Conservation (phyloP, 2,329 filamentous ascomycete genomes). For the Orbilia ellipsospora region DNA sequence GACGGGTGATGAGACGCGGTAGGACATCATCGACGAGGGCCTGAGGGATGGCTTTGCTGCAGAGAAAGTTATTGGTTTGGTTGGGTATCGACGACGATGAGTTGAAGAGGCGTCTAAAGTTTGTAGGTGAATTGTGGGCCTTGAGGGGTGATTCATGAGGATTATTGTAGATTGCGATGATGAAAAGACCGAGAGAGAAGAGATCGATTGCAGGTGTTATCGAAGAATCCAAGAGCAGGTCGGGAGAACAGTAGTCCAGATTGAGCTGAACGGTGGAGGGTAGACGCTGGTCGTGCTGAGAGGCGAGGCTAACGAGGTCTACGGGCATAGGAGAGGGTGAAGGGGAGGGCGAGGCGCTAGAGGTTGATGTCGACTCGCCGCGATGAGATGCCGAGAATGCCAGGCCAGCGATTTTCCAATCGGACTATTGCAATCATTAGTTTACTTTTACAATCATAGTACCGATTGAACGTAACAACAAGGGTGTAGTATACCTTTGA, state of each 20-base stretch:
- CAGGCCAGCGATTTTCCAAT: constrained; percentile 98
- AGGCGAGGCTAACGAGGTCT: constrained; percentile 44
- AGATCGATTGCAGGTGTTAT: constrained; percentile 86
- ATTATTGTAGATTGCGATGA: constrained; percentile 92
- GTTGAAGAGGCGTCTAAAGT: constrained; percentile 85
- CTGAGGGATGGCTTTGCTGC: constrained; percentile 79
- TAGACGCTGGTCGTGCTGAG: constrained; percentile 82
- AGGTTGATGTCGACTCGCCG: constrained; percentile 74
- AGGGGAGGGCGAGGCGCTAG: constrained; percentile 75
- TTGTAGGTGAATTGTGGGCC: constrained; percentile 79
- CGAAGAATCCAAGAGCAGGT: constrained; percentile 92
- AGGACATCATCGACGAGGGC: constrained; percentile 81
- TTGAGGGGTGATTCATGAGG: constrained; percentile 89
- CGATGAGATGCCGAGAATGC: constrained; percentile 84
- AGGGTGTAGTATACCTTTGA: constrained; percentile 71
- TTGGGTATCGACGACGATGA: constrained; percentile 83
- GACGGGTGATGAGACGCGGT: constrained; percentile 84
- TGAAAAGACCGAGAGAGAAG: constrained; percentile 90
- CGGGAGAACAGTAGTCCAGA: constrained; percentile 91
- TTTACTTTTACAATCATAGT: constrained; percentile 2
- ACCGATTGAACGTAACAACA: neutral
- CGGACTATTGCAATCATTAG: constrained; percentile 71
- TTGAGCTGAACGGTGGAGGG: constrained; percentile 86
- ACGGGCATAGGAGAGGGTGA: constrained; percentile 66
- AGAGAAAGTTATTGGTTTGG: constrained; percentile 84